phyloP scores from a whole-genome alignment of 2,329 filamentous ascomycete genomes.

The Trichoderma sp. region DNA sequence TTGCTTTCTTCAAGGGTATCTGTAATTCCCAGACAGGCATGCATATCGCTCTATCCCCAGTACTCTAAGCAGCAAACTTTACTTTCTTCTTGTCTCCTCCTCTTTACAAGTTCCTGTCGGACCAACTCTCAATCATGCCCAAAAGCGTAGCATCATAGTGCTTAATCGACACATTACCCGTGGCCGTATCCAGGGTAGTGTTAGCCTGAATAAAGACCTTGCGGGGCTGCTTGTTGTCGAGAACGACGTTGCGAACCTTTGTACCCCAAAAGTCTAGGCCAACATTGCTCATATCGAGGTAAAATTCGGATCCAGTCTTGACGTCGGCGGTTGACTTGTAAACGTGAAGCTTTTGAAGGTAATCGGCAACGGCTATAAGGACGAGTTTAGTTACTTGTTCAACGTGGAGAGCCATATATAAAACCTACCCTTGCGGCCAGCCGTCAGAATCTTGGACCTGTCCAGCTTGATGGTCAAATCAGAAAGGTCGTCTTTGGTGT shows the following conservation, averaged over 20 bases:
- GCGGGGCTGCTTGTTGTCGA: conserved; percentile 76
- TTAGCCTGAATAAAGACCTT: conserved; percentile 96
- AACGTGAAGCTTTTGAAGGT: conserved; percentile 87
- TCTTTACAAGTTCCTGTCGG: conserved; percentile 57
- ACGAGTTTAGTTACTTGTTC: conserved; percentile 30
- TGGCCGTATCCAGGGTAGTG: conserved; percentile 69
- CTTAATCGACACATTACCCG: conserved; percentile 72
- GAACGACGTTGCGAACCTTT: conserved; percentile 73
- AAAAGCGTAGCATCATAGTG: conserved; percentile 82
- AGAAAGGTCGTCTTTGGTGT: conserved; percentile 71
- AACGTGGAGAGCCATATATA: background rate
- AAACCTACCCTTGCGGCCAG: conserved; percentile 66
- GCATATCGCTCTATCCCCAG: background rate
- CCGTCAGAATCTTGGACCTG: conserved; percentile 80
- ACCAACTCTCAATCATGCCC: conserved; percentile 84
- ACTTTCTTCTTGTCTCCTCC: background rate
- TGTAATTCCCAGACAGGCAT: background rate
- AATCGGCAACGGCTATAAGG: conserved; percentile 70
- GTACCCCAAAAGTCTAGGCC: conserved; percentile 80
- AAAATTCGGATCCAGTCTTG: conserved; percentile 74
- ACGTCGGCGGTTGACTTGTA: conserved; percentile 91
- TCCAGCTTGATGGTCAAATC: conserved; percentile 83
- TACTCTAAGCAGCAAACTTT: background rate
- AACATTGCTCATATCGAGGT: conserved; percentile 80
- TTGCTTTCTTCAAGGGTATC: background rate